phyloP scores from a whole-genome alignment of 129 eudicot species.

The Artemisia argyi region DNA sequence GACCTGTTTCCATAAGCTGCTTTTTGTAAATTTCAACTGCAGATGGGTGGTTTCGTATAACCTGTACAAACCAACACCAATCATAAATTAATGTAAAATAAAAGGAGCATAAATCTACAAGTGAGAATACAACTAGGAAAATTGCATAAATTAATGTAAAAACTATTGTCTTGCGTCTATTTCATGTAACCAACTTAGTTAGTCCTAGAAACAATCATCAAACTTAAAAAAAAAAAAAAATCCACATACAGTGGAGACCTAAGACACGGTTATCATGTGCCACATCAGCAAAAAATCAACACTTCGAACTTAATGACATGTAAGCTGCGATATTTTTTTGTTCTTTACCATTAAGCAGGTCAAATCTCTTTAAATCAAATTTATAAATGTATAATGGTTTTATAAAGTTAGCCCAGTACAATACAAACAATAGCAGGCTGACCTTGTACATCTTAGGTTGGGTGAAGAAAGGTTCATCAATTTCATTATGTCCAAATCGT shows the following conservation, averaged over 20 bases:
- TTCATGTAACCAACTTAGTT: neutral
- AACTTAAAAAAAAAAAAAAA: neutral
- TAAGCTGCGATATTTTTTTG: neutral
- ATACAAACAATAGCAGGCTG: neutral
- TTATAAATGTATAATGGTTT: neutral
- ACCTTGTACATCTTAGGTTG: conserved; percentile 98
- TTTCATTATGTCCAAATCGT: conserved; percentile 96
- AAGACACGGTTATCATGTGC: neutral
- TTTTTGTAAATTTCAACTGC: conserved; percentile 65
- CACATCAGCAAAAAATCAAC: neutral
- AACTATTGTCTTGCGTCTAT: neutral
- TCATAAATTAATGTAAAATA: conserved; percentile 6
- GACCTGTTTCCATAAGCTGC: conserved; percentile 38
- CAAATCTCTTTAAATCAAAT: neutral
- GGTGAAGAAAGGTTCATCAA: conserved; percentile 95
- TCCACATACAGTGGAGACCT: neutral
- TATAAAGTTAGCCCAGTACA: neutral
- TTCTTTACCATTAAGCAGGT: too few relatives aligned
- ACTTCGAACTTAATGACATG: neutral
- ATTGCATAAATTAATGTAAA: neutral
- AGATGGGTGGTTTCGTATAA: conserved; percentile 74
- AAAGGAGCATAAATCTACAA: neutral
- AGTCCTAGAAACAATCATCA: neutral
- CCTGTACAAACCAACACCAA: conserved; percentile 39
- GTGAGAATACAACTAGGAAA: neutral